Conservation (phyloP, 2,329 filamentous ascomycete genomes). For the Colletotrichum sojae region DNA sequence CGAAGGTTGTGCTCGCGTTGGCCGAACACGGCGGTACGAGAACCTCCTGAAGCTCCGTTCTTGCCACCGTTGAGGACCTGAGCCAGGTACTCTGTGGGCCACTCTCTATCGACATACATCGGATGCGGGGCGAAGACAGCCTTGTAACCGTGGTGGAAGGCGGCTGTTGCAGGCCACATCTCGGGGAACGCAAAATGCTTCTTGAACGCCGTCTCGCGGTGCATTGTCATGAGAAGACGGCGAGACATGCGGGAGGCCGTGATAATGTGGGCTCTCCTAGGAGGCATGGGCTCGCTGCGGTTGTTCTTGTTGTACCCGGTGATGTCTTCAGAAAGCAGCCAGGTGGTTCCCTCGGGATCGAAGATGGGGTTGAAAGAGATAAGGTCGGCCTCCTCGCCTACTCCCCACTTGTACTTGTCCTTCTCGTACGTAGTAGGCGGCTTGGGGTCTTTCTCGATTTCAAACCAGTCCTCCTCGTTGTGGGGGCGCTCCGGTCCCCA, state of each 20-base stretch:
- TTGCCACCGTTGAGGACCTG: conserved; percentile 84
- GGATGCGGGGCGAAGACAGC: conserved; percentile 93
- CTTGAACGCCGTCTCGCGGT: conserved; percentile 86
- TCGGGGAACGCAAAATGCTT: conserved; percentile 95
- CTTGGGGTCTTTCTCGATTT: conserved; percentile 78
- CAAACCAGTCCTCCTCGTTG: conserved; percentile 79
- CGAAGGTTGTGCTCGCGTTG: conserved; percentile 91
- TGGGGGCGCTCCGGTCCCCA: conserved; percentile 87
- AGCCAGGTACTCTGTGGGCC: conserved; percentile 85
- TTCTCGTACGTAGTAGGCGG: conserved; percentile 82
- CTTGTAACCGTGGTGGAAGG: conserved; percentile 93
- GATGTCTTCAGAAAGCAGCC: conserved; percentile 86
- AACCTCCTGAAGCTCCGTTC: conserved; percentile 82
- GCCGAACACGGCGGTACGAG: conserved; percentile 80
- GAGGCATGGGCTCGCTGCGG: conserved; percentile 68
- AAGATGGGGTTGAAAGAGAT: conserved; percentile 95
- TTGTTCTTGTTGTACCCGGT: conserved; percentile 83
- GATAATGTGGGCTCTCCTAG: conserved; percentile 89
- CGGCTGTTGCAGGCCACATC: conserved; percentile 93
- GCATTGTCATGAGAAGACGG: conserved; percentile 87
- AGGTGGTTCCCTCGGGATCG: conserved; percentile 88
- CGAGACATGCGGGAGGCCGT: conserved; percentile 88
- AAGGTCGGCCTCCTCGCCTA: conserved; percentile 90
- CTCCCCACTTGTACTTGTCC: conserved; percentile 88
- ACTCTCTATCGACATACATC: conserved; percentile 87